Percentiles rank a stretch among this genome's conserved stretches.
phyloP scores from a whole-genome alignment of 306 rosid genomes.

The Styphnolobium japonicum region DNA sequence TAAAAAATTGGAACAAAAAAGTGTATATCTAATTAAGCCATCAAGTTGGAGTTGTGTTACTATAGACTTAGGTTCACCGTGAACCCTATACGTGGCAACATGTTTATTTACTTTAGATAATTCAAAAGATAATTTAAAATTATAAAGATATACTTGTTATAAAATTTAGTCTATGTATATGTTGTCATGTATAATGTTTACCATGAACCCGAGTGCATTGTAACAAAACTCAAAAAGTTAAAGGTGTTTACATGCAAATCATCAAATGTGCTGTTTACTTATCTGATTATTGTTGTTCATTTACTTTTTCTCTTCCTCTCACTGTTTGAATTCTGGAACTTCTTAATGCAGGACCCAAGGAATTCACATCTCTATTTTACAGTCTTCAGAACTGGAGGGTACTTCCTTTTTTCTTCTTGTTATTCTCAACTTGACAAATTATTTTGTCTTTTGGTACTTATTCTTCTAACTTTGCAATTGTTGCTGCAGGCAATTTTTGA shows the following conservation, averaged over 20 bases:
- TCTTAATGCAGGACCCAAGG: constrained; percentile 80
- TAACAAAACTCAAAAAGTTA: too few relatives aligned
- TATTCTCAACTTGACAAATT: not conserved
- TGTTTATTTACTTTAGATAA: too few relatives aligned
- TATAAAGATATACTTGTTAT: too few relatives aligned
- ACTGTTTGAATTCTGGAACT: not conserved
- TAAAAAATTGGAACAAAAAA: not conserved
- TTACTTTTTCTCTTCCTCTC: not conserved
- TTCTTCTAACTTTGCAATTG: not conserved
- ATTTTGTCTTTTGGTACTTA: not conserved
- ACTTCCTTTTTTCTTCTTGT: not conserved
- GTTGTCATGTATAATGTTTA: too few relatives aligned
- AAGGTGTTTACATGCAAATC: not conserved
- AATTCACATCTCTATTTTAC: constrained; percentile 78
- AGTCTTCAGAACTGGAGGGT: constrained; percentile 98
- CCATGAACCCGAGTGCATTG: too few relatives aligned
- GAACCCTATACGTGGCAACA: too few relatives aligned
- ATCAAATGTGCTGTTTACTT: not conserved
- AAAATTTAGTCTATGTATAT: too few relatives aligned
- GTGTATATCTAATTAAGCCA: not conserved
- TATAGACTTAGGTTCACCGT: too few relatives aligned
- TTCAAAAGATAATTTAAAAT: too few relatives aligned
- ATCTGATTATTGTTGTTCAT: not conserved
- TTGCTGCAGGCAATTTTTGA: constrained; percentile 70
- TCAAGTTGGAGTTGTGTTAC: too few relatives aligned